phyloP scores from a whole-genome alignment of 108 stramenopile species.

The Cyclotella distinguenda region DNA sequence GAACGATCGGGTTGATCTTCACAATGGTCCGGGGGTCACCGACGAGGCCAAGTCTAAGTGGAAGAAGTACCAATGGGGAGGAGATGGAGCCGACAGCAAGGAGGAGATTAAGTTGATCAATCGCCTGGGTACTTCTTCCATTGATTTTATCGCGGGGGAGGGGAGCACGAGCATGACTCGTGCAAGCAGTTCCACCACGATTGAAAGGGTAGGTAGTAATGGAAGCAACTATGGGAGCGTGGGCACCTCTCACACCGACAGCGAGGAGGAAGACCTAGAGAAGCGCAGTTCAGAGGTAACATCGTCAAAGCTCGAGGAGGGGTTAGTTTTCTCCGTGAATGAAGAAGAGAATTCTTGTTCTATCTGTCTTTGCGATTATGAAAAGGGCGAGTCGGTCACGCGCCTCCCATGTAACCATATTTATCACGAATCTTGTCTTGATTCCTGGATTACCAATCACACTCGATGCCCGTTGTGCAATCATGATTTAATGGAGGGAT shows the following conservation, averaged over 20 bases:
- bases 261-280: not conserved
- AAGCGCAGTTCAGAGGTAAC: not conserved
- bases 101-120: not conserved
- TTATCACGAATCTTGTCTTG: slow-evolving; percentile 80
- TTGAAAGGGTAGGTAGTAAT: not conserved
- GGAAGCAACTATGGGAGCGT: slow-evolving; percentile 40
- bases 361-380: slow-evolving; percentile 88
- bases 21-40: slow-evolving; percentile 60
- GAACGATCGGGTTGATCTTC: slow-evolving; percentile 50
- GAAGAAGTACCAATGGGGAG: slow-evolving; percentile 62
- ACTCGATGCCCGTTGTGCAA: slow-evolving; percentile 86
- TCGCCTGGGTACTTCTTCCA: not conserved
- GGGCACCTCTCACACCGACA: not conserved
- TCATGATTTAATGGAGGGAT: slow-evolving; percentile 66
- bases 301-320: slow-evolving; percentile 39
- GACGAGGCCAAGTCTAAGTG: slow-evolving; percentile 70
- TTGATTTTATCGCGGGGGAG: slow-evolving; percentile 1
- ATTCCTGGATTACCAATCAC: slow-evolving; percentile 77
- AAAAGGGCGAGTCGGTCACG: slow-evolving; percentile 67
- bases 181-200: not conserved
- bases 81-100: slow-evolving; percentile 35
- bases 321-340: slow-evolving; percentile 13
- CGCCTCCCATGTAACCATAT: slow-evolving; percentile 75
- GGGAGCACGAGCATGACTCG: not conserved
- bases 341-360: slow-evolving; percentile 67